phyloP scores from a whole-genome alignment of 202 grass and related monocot genomes.

The Miscanthus sacchariflorus region DNA sequence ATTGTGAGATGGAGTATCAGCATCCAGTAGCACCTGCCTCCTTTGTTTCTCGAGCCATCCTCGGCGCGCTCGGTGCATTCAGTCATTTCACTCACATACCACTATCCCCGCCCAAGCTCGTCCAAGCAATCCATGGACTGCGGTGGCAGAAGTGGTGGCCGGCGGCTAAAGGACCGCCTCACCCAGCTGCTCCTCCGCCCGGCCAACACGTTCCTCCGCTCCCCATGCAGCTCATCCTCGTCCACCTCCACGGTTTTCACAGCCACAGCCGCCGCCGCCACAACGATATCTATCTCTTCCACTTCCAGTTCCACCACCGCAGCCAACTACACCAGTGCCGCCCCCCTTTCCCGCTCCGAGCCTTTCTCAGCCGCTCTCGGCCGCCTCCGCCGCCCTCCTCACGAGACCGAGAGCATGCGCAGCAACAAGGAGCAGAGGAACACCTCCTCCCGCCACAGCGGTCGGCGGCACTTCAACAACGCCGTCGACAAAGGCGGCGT shows the following conservation, averaged over 20 bases:
- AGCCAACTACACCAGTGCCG: not conserved
- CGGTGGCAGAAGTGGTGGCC: not conserved
- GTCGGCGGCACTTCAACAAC: not conserved
- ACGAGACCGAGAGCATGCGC: not conserved
- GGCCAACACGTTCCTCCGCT: constrained; percentile 41
- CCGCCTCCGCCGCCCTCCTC: constrained; percentile 11
- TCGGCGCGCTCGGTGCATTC: not conserved
- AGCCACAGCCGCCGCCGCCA: not conserved
- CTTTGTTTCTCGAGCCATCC: no score
- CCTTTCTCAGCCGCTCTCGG: constrained; percentile 36
- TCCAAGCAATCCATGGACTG: constrained; percentile 28
- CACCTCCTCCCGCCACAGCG: not conserved
- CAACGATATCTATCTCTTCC: constrained; percentile 15
- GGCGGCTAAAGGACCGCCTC: constrained; percentile 45
- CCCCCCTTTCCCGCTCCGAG: not conserved
- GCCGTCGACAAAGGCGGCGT: not conserved
- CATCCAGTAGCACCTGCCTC: no score
- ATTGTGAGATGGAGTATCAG: no score
- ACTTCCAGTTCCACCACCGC: not conserved
- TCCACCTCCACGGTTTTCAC: constrained; percentile 18
- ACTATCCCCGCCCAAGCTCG: not conserved
- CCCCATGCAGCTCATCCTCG: constrained; percentile 45
- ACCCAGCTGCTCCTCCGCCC: constrained; percentile 37
- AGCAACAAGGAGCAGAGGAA: not conserved
- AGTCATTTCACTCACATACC: not conserved